Evolutionary conservation across 78 protist species (phyloP).

Genomic region (Dictyostelium intermedium): DNA sequence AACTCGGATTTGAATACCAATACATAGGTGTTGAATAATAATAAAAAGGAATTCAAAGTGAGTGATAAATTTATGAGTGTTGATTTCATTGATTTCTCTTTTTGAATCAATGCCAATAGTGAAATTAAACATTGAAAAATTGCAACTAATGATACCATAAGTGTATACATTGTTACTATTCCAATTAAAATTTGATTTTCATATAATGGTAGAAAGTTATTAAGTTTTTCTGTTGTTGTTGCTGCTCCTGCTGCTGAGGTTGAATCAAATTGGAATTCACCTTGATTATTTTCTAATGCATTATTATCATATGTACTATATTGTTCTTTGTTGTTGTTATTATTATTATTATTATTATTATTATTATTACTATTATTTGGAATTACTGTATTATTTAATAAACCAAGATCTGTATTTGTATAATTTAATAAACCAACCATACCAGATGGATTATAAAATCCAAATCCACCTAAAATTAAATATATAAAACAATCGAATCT

Average conservation of each 20-base stretch:
- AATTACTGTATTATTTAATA: neutral
- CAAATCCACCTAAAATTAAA: slow-evolving; percentile 2
- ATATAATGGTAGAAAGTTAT: neutral
- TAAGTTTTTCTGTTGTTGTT: neutral
- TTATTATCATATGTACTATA: neutral
- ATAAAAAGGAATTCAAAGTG: neutral
- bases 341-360: neutral
- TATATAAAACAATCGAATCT: slow-evolving; percentile 41
- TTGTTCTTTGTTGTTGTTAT: neutral
- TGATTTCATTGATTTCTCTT: neutral
- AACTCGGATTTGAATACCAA: neutral
- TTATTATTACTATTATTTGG: neutral
- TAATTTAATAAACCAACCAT: slow-evolving; percentile 1
- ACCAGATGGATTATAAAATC: slow-evolving; percentile 3
- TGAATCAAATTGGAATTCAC: neutral
- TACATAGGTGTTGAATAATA: neutral
- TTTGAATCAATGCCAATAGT: neutral
- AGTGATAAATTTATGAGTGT: neutral
- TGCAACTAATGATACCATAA: neutral
- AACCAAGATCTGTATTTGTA: neutral
- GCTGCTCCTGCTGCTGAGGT: neutral
- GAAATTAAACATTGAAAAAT: neutral
- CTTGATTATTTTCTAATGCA: neutral
- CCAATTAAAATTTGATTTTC: neutral
- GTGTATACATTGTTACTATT: neutral